Percentiles rank a stretch among this genome's conserved stretches.
Conservation (phyloP, 257 asterid genomes). For the Salvia hispanica region DNA sequence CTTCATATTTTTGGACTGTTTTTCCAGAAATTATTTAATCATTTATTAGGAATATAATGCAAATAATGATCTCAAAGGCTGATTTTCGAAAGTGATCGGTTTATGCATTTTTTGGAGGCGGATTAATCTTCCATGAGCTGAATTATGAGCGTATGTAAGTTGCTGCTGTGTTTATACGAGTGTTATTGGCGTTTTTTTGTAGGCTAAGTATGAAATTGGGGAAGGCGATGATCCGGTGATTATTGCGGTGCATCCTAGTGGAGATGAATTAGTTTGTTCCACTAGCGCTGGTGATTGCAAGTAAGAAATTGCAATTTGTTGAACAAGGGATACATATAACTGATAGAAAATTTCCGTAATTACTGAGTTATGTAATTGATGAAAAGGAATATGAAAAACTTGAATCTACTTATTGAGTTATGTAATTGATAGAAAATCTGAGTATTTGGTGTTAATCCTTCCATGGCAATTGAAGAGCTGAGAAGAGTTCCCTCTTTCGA, state of each 20-base stretch:
- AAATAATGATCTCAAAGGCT: neutral
- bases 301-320: slow-evolving; percentile 42
- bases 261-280: slow-evolving; percentile 82
- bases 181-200: slow-evolving; percentile 16
- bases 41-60: neutral
- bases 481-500: neutral
- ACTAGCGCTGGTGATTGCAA: slow-evolving; percentile 92
- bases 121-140: slow-evolving; percentile 8
- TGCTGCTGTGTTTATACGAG: slow-evolving; percentile 2
- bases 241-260: slow-evolving; percentile 81
- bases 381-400: neutral
- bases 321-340: neutral
- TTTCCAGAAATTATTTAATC: neutral
- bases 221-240: slow-evolving; percentile 68
- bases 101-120: slow-evolving; percentile 3
- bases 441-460: neutral
- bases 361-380: neutral
- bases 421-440: neutral
- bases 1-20: neutral
- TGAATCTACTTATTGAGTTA: neutral
- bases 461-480: neutral
- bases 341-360: no score
- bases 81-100: slow-evolving; percentile 2
- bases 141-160: neutral
- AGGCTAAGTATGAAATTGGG: slow-evolving; percentile 71